Evolutionary conservation across 192 early-diverging fungal species (phyloP).

Genomic region (Podila verticillata): DNA sequence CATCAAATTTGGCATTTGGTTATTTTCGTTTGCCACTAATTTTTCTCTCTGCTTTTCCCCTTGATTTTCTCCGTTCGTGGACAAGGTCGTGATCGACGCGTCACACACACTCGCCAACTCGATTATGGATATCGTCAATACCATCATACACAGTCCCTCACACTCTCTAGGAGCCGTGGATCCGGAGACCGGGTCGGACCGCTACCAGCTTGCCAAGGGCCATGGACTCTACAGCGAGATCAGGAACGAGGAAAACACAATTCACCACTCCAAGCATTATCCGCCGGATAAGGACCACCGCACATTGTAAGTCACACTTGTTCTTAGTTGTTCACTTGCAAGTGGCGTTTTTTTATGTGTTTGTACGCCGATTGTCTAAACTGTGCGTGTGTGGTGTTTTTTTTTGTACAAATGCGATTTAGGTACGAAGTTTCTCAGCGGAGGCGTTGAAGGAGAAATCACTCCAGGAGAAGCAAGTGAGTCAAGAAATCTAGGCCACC

Average conservation of each 20-base stretch:
- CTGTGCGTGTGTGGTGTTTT: too few species aligned
- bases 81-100: constrained; percentile 90
- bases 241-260: constrained; percentile 68
- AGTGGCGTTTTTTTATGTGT: neutral
- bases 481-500: too few species aligned
- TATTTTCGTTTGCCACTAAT: neutral
- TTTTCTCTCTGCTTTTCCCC: too few species aligned
- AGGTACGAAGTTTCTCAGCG: too few species aligned
- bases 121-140: constrained; percentile 71
- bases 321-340: neutral
- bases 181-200: constrained; percentile 70
- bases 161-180: too few species aligned
- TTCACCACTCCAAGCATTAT: constrained; percentile 89
- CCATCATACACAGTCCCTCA: constrained; percentile 52
- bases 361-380: neutral
- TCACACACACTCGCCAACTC: constrained; percentile 83
- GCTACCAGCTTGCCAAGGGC: constrained; percentile 83
- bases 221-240: constrained; percentile 82
- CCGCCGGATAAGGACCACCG: constrained; percentile 83
- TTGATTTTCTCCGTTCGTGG: constrained; percentile 70
- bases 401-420: constrained; percentile 1
- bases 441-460: too few species aligned
- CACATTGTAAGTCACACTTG: constrained; percentile 62
- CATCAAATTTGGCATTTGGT: neutral
- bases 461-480: too few species aligned